Conservation (phyloP, 192 early-diverging fungal species). For the Mortierella hygrophila region DNA sequence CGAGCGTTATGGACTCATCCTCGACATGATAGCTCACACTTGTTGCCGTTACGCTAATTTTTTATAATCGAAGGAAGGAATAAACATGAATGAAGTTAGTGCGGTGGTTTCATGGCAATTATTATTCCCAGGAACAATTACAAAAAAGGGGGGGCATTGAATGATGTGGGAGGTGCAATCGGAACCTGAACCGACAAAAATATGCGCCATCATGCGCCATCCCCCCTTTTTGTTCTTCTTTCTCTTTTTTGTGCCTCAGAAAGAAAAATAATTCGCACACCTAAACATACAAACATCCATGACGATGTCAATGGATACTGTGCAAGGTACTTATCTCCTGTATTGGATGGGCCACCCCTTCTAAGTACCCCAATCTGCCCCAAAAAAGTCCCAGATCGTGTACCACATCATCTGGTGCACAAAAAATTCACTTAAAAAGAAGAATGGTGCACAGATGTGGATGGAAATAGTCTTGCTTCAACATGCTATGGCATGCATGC, state of each 20-base stretch:
- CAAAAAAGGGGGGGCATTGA: neutral
- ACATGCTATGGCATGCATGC: no score
- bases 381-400: slow-evolving; percentile 7
- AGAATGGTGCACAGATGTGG: neutral
- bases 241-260: neutral
- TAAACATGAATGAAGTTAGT: neutral
- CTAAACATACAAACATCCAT: neutral
- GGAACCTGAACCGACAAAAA: slow-evolving; percentile 3
- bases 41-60: slow-evolving; percentile 43
- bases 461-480: neutral
- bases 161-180: neutral
- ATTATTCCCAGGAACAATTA: neutral
- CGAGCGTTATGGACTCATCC: slow-evolving; percentile 52
- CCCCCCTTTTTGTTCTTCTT: neutral
- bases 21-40: slow-evolving; percentile 54
- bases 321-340: no score
- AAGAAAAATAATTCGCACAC: neutral
- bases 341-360: no score
- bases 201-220: neutral
- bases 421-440: neutral
- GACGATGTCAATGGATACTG: neutral
- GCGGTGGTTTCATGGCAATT: neutral
- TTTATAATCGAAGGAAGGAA: neutral
- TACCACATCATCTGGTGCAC: neutral
- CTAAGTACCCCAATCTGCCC: neutral